Evolutionary conservation across 371 early-diverging fungal genomes (phyloP), one percentile per base, ranked within the genome.

Genomic region (Mortierella sp.): DNA sequence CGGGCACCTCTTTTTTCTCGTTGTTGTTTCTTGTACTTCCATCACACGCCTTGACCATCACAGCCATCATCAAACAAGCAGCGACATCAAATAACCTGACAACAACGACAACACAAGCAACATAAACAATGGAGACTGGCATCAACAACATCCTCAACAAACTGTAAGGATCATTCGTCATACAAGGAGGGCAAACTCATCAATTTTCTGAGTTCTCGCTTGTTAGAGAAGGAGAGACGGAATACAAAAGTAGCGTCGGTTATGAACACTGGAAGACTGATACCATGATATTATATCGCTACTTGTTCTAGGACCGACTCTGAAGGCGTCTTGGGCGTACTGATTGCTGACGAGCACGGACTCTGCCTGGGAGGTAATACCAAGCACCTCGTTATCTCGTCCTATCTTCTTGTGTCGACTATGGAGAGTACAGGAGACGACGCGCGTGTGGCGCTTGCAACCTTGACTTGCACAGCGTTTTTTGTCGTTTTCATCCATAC

Each of bases 311-410:
- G 86, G 24, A 76, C 82, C 24, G 84, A 81, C 50, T 74, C 88
- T 11, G 87, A 87, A 59, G 87, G 84, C n/a, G 88, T 88, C 54
- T 48, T 82, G 50, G 88, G 88, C 51, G 88, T 87, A 51, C 67
- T 88, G 44, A 79, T 88, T 61, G 87, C 88, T 16, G 88, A 88
- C 72, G 82, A 83, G 53, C 83, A 88, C 53, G 88, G 88, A 16
- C 78, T 88, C 24, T 88, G 88, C 55, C 77, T 88, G 57, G 88
- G 88, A 81, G 88, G 88, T 88, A 83, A 37, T 14, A 21, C n/a
- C 5, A n/a, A 37, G 10, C 24, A 14, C 6, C 21, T 24, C 37
- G 28, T 21, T 28, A n/a, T 21, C 61, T 40, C 43, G 26, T 21
- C 1, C 31, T n/a, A n/a, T n/a, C 48, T 73, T 26, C 44, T 51